Percentiles rank a stretch among this genome's conserved stretches.
phyloP scores from a whole-genome alignment of 1,284 basidiomycete genomes.

The Veloboletus limbatus region DNA sequence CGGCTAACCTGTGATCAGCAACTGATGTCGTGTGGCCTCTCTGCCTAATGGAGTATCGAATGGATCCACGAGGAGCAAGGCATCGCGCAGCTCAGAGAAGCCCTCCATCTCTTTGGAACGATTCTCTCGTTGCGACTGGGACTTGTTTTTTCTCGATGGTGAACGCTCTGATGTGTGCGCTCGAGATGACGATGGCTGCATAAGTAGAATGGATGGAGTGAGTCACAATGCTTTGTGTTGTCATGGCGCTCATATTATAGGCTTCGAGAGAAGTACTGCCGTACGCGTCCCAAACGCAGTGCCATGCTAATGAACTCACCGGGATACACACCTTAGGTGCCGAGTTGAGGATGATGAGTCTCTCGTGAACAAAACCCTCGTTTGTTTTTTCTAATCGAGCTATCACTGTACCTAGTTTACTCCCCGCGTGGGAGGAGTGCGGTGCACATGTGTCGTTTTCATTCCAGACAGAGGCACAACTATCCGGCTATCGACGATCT shows the following conservation, averaged over 20 bases:
- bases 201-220: constrained; percentile 1
- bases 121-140: constrained; percentile 31
- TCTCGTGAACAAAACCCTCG: neutral
- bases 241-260: constrained; percentile 8
- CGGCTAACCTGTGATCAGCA: constrained; percentile 26
- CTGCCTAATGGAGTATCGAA: constrained; percentile 25
- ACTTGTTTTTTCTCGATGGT: constrained; percentile 23
- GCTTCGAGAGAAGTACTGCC: neutral
- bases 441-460: neutral
- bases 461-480: neutral
- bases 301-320: neutral
- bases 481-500: neutral
- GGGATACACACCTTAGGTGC: neutral
- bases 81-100: constrained; percentile 29
- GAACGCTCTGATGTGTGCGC: constrained; percentile 1
- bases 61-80: constrained; percentile 26
- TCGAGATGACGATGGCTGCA: constrained; percentile 7
- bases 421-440: neutral
- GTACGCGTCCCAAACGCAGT: neutral
- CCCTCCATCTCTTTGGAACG: constrained; percentile 34
- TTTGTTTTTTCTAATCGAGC: neutral
- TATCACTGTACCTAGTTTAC: neutral
- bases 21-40: constrained; percentile 31
- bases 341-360: neutral
- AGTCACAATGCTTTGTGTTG: neutral